phyloP scores from a whole-genome alignment of 2,329 filamentous ascomycete genomes.

The Intubia oerlemansii region DNA sequence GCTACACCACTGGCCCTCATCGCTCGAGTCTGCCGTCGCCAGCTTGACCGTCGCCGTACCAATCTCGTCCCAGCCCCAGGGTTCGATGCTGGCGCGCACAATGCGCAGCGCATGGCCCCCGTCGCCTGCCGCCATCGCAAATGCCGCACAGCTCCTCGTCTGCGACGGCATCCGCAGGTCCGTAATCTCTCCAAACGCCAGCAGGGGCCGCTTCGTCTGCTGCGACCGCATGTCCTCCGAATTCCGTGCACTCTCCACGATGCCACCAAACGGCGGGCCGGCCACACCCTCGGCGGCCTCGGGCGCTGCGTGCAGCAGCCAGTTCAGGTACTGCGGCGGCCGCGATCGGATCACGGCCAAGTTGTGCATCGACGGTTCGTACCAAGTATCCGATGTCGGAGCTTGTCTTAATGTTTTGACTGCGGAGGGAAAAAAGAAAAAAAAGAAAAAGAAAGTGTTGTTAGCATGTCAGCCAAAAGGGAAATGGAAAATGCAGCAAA shows the following conservation, averaged over 20 bases:
- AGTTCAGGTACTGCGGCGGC: slow-evolving; percentile 19
- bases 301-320: slow-evolving; percentile 28
- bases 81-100: slow-evolving; percentile 24
- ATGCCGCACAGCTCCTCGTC: slow-evolving; percentile 14
- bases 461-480: too few species aligned
- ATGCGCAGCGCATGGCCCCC: slow-evolving; percentile 37
- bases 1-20: slow-evolving; percentile 31
- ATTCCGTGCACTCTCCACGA: too few species aligned
- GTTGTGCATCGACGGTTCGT: slow-evolving; percentile 7
- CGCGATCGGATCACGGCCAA: not conserved
- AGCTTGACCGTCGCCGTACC: slow-evolving; percentile 24
- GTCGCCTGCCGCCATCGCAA: slow-evolving; percentile 31
- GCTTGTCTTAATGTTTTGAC: slow-evolving; percentile 11
- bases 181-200: slow-evolving; percentile 34
- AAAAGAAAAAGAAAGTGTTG: not conserved
- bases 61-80: slow-evolving; percentile 30
- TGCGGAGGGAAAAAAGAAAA: not conserved
- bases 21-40: slow-evolving; percentile 18
- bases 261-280: slow-evolving; percentile 10
- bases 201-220: slow-evolving; percentile 17
- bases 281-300: slow-evolving; percentile 22
- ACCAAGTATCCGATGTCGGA: slow-evolving; percentile 11
- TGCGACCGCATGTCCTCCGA: too few species aligned
- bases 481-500: too few species aligned
- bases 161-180: slow-evolving; percentile 14